Base-by-base conservation (phyloP, 2,329 filamentous ascomycete genomes). In the Conoideocrella luteorostrata region DNA sequence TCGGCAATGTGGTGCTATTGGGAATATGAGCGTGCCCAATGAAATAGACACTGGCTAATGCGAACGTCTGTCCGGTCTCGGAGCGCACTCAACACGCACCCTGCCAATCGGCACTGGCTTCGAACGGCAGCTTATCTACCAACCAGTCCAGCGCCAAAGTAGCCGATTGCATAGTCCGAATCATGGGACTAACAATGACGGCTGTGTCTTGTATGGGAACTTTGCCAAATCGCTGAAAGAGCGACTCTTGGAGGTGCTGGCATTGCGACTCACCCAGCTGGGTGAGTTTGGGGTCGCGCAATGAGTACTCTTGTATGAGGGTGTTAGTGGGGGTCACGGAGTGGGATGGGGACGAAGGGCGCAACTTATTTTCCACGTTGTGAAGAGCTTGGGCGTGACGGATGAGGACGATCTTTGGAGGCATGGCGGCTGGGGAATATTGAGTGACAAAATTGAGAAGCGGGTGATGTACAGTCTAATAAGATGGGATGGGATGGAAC, bases 381-480 rank as follows among this genome's bases (percentile, higher is more conserved):
- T 80, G 76, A n/a, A 69, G 56, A 7, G 71, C 76, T 64, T 97
- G 87, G 13, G 87, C 91, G 73, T 97, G 91, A 53, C 91, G 86
- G 57, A 96, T 83, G 57, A 97, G 72, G 52, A 97, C 86, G 47
- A 96, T 55, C 0, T 68, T 76, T 1, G 74, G 75, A 41, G 75
- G 57, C 75, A 79, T 78, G 34, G 17, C 15, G 20, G 11, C 11
- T 30, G 32, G n/a, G n/a, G n/a, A n/a, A n/a, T n/a, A n/a, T n/a
- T n/a, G n/a, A n/a, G n/a, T n/a, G n/a, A n/a, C n/a, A n/a, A n/a
- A n/a, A n/a, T n/a, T n/a, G n/a, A n/a, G n/a, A n/a, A n/a, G n/a
- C n/a, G n/a, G n/a, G n/a, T n/a, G n/a, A n/a, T n/a, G n/a, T n/a
- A n/a, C n/a, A n/a, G n/a, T n/a, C n/a, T n/a, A n/a, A n/a, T n/a